These are phyloP conservation scores for Yarrowia bubula DNA, from an alignment of 805 yeast species.

Conservation along the genomic window DNA sequence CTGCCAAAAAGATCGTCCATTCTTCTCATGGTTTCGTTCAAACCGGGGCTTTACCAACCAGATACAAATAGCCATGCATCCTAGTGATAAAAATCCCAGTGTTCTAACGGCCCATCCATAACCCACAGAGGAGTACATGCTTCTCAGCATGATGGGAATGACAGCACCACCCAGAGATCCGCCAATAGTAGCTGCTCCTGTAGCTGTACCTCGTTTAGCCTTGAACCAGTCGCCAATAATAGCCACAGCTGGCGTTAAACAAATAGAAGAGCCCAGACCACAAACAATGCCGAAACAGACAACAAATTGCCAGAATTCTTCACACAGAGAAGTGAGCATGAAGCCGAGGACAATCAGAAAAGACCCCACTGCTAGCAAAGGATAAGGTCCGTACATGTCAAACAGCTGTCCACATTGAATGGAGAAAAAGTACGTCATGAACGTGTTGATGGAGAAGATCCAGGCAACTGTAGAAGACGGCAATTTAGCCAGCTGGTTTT, in stretches of 20 bases:
- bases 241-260: constrained; percentile 60
- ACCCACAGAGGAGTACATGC: constrained; percentile 51
- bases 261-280: constrained; percentile 60
- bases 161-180: constrained; percentile 58
- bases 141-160: constrained; percentile 54
- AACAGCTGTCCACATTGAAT: constrained; percentile 58
- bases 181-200: constrained; percentile 51
- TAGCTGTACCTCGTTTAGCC: constrained; percentile 56
- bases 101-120: constrained; percentile 61
- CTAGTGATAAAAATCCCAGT: constrained; percentile 49
- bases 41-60: constrained; percentile 47
- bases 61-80: constrained; percentile 42
- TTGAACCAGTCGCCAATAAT: constrained; percentile 67
- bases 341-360: constrained; percentile 51
- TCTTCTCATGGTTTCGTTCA: constrained; percentile 31
- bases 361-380: constrained; percentile 48
- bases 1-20: constrained; percentile 1
- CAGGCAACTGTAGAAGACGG: constrained; percentile 55
- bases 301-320: constrained; percentile 57
- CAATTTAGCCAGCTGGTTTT: constrained; percentile 50
- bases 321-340: constrained; percentile 57
- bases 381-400: constrained; percentile 56
- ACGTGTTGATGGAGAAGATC: constrained; percentile 60
- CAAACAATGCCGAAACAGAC: constrained; percentile 55
- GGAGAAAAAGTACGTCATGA: constrained; percentile 50